Conservation (phyloP, 257 asterid genomes). For the Penstemon davidsonii region DNA sequence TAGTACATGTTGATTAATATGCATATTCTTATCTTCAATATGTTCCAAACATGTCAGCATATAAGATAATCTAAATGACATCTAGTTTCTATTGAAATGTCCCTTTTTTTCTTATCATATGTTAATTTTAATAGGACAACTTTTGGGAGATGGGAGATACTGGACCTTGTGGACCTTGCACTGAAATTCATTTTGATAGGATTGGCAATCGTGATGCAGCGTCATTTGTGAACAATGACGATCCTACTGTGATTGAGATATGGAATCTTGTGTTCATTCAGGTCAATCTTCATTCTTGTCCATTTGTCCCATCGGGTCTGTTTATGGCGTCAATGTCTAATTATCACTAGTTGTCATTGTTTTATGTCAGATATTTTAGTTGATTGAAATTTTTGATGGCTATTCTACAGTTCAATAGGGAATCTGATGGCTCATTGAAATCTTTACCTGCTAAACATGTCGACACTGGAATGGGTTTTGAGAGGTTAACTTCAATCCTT, state of each 20-base stretch:
- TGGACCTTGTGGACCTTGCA: constrained; percentile 99
- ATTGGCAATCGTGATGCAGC: constrained; percentile 95
- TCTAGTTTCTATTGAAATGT: constrained; percentile 5
- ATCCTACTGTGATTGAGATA: constrained; percentile 96
- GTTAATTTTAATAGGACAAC: constrained; percentile 59
- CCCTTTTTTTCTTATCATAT: constrained; percentile 3
- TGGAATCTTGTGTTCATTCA: constrained; percentile 99
- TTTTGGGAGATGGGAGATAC: constrained; percentile 99
- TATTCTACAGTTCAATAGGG: constrained; percentile 81
- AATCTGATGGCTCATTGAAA: constrained; percentile 82
- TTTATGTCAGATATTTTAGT: not conserved
- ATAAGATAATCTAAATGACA: constrained; percentile 16
- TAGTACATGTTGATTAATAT: not conserved
- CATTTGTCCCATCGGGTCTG: constrained; percentile 2
- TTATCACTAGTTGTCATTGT: not conserved
- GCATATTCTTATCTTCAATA: constrained; percentile 7
- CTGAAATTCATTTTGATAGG: constrained; percentile 94
- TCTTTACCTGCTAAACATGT: constrained; percentile 93
- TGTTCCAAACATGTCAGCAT: not conserved
- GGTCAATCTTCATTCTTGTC: constrained; percentile 44
- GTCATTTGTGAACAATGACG: constrained; percentile 79
- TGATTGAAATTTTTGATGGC: not conserved
- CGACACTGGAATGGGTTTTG: constrained; percentile 99
- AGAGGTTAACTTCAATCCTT: constrained; percentile 93
- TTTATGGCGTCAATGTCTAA: constrained; percentile 12